phyloP scores from a whole-genome alignment of 805 yeast species.

The Torulaspora gathmanii region DNA sequence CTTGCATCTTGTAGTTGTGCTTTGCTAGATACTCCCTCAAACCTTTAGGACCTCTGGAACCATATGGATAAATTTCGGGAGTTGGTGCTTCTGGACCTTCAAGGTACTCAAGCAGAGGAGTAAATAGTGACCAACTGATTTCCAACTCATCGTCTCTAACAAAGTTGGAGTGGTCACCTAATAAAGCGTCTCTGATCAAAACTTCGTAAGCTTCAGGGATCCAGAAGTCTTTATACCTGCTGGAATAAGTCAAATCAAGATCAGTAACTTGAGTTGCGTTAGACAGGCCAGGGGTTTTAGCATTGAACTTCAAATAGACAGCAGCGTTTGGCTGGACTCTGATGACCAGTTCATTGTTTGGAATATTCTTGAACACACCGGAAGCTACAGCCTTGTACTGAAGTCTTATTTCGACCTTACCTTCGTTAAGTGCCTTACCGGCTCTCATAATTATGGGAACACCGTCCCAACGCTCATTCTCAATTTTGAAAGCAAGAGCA shows the following conservation, averaged over 20 bases:
- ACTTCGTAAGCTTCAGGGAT: conserved; percentile 98
- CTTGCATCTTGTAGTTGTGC: conserved; percentile 66
- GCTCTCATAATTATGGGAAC: conserved; percentile 95
- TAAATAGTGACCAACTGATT: conserved; percentile 86
- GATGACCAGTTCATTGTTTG: conserved; percentile 89
- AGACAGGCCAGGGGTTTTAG: conserved; percentile 89
- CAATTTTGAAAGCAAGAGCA: conserved; percentile 70
- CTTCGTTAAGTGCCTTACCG: conserved; percentile 93
- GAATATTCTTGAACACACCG: conserved; percentile 75
- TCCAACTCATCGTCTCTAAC: conserved; percentile 98
- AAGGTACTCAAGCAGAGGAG: conserved; percentile 78
- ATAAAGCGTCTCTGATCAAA: conserved; percentile 80
- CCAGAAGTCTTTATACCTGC: conserved; percentile 81
- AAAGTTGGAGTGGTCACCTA: conserved; percentile 94
- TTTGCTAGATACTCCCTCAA: conserved; percentile 56
- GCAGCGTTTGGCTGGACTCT: conserved; percentile 95
- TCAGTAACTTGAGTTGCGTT: conserved; percentile 81
- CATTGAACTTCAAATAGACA: conserved; percentile 85
- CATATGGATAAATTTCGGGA: conserved; percentile 74
- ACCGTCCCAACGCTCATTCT: conserved; percentile 97
- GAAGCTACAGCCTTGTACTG: conserved; percentile 84
- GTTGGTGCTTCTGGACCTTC: conserved; percentile 67
- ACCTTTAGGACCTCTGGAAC: conserved; percentile 80
- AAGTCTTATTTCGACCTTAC: conserved; percentile 90
- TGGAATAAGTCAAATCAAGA: conserved; percentile 79